Conservation (phyloP, 306 rosid species). For the Castanospermum australe region DNA sequence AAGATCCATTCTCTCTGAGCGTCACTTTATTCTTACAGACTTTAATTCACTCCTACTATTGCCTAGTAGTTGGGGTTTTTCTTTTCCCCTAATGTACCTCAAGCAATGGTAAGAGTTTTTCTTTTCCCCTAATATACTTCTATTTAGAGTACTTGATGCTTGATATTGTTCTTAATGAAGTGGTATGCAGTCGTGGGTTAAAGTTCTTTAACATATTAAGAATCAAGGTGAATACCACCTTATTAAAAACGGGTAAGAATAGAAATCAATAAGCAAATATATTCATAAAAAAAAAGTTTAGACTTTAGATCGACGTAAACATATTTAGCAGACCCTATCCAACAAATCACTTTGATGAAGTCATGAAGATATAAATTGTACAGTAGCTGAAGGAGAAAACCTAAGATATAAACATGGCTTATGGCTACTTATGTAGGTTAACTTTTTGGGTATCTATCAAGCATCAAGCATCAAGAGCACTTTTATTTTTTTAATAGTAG, state of each 20-base stretch:
- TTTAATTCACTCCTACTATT: neutral
- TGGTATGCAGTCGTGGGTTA: too few species aligned
- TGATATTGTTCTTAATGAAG: too few species aligned
- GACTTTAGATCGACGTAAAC: neutral
- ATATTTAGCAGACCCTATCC: neutral
- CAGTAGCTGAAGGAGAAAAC: neutral
- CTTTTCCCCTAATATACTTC: neutral
- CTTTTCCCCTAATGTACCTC: neutral
- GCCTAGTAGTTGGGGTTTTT: neutral
- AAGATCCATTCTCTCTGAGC: slow-evolving; percentile 15
- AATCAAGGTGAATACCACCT: too few species aligned
- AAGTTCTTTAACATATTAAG: too few species aligned
- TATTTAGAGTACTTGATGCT: neutral
- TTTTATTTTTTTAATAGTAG: slow-evolving; percentile 2
- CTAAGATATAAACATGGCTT: neutral
- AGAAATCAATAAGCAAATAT: neutral
- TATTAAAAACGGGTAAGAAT: too few species aligned
- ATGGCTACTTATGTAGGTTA: too few species aligned
- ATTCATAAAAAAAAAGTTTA: neutral
- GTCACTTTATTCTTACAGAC: slow-evolving; percentile 6
- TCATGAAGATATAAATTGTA: neutral
- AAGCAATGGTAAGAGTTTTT: too few species aligned
- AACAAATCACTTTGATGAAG: neutral
- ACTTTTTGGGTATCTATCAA: neutral
- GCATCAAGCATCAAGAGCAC: neutral